Conservation (phyloP, 164 flowering plant genomes). For the Cinnamomum chago region DNA sequence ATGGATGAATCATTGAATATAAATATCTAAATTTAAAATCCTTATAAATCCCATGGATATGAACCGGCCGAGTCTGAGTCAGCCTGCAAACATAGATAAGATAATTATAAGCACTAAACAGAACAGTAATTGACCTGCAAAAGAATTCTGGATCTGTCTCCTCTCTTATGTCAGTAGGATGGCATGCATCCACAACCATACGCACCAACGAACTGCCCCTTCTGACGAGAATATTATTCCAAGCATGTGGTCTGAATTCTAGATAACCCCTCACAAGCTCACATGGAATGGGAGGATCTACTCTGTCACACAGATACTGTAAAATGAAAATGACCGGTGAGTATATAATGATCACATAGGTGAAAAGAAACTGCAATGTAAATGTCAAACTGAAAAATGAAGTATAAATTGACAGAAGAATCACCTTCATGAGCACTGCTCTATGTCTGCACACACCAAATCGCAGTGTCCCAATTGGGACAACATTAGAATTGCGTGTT, state of each 20-base stretch:
- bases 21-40: no score
- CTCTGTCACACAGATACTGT: constrained; percentile 91
- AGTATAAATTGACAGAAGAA: neutral
- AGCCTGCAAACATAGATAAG: neutral
- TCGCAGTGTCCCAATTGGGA: constrained; percentile 77
- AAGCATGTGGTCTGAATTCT: constrained; percentile 92
- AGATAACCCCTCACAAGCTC: constrained; percentile 96
- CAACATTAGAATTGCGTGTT: constrained; percentile 58
- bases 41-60: no score
- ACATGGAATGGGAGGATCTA: constrained; percentile 90
- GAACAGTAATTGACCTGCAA: constrained; percentile 54
- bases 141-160: constrained; percentile 81
- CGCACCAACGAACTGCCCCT: constrained; percentile 62
- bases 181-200: constrained; percentile 96
- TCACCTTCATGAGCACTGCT: constrained; percentile 93
- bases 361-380: neutral
- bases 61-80: no score
- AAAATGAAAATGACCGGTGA: constrained; percentile 6
- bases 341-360: neutral
- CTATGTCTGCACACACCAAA: constrained; percentile 96
- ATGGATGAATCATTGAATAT: no score
- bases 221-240: constrained; percentile 68
- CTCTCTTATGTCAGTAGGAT: constrained; percentile 86
- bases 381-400: neutral
- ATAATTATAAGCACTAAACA: neutral